phyloP scores from a whole-genome alignment of 1,139 yeast genomes.

The Hyphopichia pseudoburtonii region DNA sequence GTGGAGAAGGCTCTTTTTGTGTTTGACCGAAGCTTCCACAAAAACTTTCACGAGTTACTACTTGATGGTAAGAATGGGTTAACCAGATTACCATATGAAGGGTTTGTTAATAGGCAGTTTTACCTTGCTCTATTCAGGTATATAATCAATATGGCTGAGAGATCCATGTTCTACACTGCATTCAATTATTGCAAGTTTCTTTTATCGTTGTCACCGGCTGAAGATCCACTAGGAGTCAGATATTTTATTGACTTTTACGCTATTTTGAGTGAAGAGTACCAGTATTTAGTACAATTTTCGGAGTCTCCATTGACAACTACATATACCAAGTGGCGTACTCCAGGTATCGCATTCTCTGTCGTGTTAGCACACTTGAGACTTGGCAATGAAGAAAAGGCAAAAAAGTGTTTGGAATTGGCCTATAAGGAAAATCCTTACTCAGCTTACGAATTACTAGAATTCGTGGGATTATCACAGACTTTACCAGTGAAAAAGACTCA shows the following conservation, averaged over 20 bases:
- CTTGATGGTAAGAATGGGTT: slow-evolving; percentile 59
- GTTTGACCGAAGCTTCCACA: slow-evolving; percentile 61
- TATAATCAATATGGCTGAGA: slow-evolving; percentile 67
- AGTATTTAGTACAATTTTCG: slow-evolving; percentile 57
- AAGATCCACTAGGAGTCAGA: slow-evolving; percentile 84
- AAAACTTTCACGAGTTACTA: slow-evolving; percentile 39
- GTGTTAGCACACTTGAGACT: slow-evolving; percentile 58
- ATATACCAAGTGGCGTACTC: slow-evolving; percentile 68
- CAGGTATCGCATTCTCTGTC: slow-evolving; percentile 68
- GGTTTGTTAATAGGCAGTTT: slow-evolving; percentile 73
- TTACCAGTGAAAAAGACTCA: slow-evolving; percentile 24
- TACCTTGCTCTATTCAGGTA: slow-evolving; percentile 74
- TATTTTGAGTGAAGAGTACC: slow-evolving; percentile 62
- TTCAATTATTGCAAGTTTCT: slow-evolving; percentile 70
- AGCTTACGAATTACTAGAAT: slow-evolving; percentile 50
- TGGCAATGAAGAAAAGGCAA: slow-evolving; percentile 45
- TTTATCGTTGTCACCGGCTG: slow-evolving; percentile 68
- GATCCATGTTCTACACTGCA: slow-evolving; percentile 78
- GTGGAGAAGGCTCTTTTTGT: slow-evolving; percentile 77
- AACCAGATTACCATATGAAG: slow-evolving; percentile 73
- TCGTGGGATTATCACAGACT: slow-evolving; percentile 27
- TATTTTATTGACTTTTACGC: slow-evolving; percentile 82
- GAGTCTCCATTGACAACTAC: slow-evolving; percentile 56
- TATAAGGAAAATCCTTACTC: slow-evolving; percentile 59
- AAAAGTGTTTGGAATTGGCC: slow-evolving; percentile 47